These are phyloP conservation scores for Pecoramyces ruminantium DNA, from an alignment of 192 early-diverging fungal genomes.

Conservation along the genomic window DNA sequence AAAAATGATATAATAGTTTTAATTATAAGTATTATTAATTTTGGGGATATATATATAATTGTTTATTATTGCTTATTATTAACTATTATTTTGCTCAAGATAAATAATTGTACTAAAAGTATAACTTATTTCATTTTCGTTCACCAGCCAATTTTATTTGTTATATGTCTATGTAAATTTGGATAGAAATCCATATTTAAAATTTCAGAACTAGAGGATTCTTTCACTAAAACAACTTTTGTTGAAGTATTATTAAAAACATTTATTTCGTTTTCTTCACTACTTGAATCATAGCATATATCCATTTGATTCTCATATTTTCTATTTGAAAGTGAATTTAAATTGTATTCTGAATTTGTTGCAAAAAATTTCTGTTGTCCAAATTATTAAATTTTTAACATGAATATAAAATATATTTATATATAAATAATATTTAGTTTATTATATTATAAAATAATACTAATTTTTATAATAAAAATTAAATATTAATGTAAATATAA, in stretches of 20 bases:
- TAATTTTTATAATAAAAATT: too few species aligned
- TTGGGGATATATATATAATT: too few species aligned
- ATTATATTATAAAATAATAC: too few species aligned
- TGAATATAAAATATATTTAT: neutral
- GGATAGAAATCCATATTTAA: neutral
- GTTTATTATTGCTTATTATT: too few species aligned
- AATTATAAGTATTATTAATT: too few species aligned
- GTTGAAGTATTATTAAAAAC: neutral
- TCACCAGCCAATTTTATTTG: neutral
- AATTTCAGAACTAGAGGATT: neutral
- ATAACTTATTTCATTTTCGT: neutral
- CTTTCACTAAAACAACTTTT: neutral
- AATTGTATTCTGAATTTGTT: neutral
- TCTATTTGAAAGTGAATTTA: neutral
- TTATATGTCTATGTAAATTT: neutral
- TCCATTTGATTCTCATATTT: neutral
- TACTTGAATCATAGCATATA: neutral
- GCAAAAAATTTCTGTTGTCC: neutral
- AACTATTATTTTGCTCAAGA: too few species aligned
- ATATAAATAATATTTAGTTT: neutral
- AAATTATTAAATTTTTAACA: neutral
- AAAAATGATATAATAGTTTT: too few species aligned
- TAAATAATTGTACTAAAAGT: too few species aligned
- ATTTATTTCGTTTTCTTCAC: neutral
- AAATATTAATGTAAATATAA: too few species aligned